These are phyloP conservation scores for Termitomyces bulborhizus DNA, from an alignment of 768 basidiomycete genomes.

Conservation along the genomic window DNA sequence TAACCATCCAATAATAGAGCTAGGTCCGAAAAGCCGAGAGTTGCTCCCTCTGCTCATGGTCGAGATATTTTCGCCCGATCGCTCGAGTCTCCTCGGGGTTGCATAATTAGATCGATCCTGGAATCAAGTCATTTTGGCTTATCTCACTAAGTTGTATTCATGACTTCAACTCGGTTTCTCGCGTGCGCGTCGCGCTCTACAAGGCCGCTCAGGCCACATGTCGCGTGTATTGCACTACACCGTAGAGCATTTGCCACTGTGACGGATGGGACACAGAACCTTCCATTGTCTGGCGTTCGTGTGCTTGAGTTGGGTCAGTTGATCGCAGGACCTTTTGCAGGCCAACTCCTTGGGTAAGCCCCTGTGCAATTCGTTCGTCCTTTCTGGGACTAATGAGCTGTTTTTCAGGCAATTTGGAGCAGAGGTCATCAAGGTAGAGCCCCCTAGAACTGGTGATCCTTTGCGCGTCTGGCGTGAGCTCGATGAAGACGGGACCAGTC, in stretches of 20 bases:
- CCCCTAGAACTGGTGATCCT: constrained; percentile 58
- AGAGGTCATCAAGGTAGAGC: constrained; percentile 68
- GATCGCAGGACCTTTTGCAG: constrained; percentile 69
- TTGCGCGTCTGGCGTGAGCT: constrained; percentile 67
- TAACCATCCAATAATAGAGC: background rate
- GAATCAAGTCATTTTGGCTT: background rate
- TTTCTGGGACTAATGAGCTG: background rate
- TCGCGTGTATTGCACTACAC: background rate
- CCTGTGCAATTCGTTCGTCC: background rate
- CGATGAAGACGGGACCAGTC: constrained; percentile 64
- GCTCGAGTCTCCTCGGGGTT: background rate
- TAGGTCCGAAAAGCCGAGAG: background rate
- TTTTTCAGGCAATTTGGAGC: constrained; percentile 58
- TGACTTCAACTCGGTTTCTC: background rate
- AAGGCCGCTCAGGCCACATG: background rate
- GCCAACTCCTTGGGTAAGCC: constrained; percentile 61
- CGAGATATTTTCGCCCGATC: too few relatives aligned
- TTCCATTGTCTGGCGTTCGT: constrained; percentile 58
- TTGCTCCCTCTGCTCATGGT: too few relatives aligned
- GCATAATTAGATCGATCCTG: background rate
- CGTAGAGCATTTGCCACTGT: constrained; percentile 12
- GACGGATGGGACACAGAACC: constrained; percentile 21
- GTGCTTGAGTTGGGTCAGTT: constrained; percentile 67
- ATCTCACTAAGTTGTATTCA: background rate
- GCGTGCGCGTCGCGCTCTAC: background rate